Percentiles rank a stretch among this genome's conserved stretches.
These are phyloP conservation scores for Epichloe amarillans DNA, from an alignment of 2,329 filamentous ascomycete species.

Conservation along the genomic window DNA sequence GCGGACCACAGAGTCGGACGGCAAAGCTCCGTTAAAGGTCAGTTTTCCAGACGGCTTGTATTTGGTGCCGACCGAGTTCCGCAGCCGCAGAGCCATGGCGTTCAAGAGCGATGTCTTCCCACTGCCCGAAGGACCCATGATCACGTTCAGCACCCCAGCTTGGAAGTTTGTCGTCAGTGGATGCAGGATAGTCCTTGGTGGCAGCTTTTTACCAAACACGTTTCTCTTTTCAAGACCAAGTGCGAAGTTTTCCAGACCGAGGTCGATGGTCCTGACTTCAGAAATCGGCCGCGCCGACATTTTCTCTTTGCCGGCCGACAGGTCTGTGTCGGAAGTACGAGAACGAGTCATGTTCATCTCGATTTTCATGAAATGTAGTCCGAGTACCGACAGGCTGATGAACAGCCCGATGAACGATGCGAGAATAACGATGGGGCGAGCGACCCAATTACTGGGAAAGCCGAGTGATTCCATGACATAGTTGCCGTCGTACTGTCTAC, in stretches of 20 bases:
- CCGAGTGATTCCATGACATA: constrained; percentile 59
- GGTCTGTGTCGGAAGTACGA: constrained; percentile 43
- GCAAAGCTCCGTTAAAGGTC: constrained; percentile 55
- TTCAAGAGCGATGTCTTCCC: constrained; percentile 67
- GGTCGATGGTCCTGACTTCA: constrained; percentile 46
- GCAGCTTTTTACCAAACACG: constrained; percentile 37
- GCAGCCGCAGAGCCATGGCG: constrained; percentile 55
- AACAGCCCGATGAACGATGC: constrained; percentile 51
- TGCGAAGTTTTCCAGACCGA: constrained; percentile 50
- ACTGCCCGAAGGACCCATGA: constrained; percentile 68
- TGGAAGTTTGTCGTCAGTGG: constrained; percentile 54
- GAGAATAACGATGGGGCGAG: constrained; percentile 50
- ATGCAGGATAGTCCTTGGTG: constrained; percentile 48
- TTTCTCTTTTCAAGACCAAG: constrained; percentile 51
- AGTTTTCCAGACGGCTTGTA: constrained; percentile 51
- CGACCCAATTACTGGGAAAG: constrained; percentile 54
- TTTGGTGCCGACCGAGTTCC: constrained; percentile 45
- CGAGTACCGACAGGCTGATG: constrained; percentile 43
- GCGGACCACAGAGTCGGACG: constrained; percentile 54
- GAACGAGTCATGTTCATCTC: constrained; percentile 58
- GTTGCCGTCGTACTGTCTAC: constrained; percentile 52
- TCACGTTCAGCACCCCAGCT: constrained; percentile 57
- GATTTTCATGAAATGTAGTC: constrained; percentile 50
- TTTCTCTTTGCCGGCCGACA: constrained; percentile 58
- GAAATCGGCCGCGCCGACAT: constrained; percentile 40